phyloP scores from a whole-genome alignment of 1,139 yeast species.

The Blastobotrys capitulatus region DNA sequence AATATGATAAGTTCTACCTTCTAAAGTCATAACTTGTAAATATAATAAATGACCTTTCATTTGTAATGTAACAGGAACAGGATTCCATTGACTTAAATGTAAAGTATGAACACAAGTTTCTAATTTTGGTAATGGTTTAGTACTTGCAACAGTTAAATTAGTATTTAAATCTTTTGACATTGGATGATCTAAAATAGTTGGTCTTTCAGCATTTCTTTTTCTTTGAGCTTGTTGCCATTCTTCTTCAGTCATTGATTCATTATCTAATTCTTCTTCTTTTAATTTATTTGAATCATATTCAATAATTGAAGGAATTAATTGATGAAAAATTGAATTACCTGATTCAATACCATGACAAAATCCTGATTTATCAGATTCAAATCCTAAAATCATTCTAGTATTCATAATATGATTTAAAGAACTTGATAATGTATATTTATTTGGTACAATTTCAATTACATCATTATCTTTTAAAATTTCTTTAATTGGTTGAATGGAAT shows the following conservation, averaged over 20 bases:
- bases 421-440: slow-evolving; percentile 43
- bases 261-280: slow-evolving; percentile 9
- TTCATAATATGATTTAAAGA: slow-evolving; percentile 44
- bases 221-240: slow-evolving; percentile 9
- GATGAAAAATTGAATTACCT: slow-evolving; percentile 39
- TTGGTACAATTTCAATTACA: slow-evolving; percentile 35
- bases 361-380: slow-evolving; percentile 32
- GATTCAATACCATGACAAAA: slow-evolving; percentile 27
- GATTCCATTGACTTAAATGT: slow-evolving; percentile 78
- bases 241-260: slow-evolving; percentile 12
- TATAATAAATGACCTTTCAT: slow-evolving; percentile 77
- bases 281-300: slow-evolving; percentile 25
- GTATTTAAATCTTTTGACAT: slow-evolving; percentile 7
- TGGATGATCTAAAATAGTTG: slow-evolving; percentile 20
- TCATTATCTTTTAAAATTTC: slow-evolving; percentile 30
- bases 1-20: slow-evolving; percentile 71
- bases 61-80: slow-evolving; percentile 56
- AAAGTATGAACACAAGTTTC: slow-evolving; percentile 44
- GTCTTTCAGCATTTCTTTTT: slow-evolving; percentile 17
- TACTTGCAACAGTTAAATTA: not conserved
- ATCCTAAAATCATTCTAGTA: slow-evolving; percentile 44
- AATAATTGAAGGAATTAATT: slow-evolving; percentile 23
- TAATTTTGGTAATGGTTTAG: slow-evolving; percentile 11
- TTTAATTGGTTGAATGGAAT: slow-evolving; percentile 26
- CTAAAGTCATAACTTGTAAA: slow-evolving; percentile 68